Evolutionary conservation across 1,284 basidiomycete species (phyloP), one percentile per base, ranked within the genome.

Genomic region (Blastosporella zonata): DNA sequence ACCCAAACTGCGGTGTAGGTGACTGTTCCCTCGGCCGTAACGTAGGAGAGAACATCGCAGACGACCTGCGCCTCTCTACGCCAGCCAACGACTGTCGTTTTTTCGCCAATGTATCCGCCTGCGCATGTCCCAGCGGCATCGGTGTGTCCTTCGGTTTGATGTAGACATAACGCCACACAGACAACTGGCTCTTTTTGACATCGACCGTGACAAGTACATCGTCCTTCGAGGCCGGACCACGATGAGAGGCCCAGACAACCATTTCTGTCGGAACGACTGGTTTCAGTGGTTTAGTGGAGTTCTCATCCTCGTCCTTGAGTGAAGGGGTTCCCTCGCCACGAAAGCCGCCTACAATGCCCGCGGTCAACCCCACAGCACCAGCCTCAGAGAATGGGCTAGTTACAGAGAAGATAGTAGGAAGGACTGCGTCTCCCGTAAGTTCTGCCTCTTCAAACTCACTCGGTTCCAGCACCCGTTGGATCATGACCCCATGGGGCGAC

Each of bases 401-500:
- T 43, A 94, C 71, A 7, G 85, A 81, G 65, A 89, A 93, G 20
- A 94, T 74, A 2, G 86, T 85, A 0, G 89, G 90, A 18, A 92
- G 72, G 0, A 81, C 71, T 9, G 78, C 70, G 34, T 84, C 81
- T 13, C 79, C 80, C 0, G 80, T 81, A 18, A 72, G 62, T 46
- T 79, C 79, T 6, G 81, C 78, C 50, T 90, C 88, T 23, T 81
- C 74, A 7, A 86, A 60, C 62, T 93, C 88, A 13, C 67, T 68
- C 2, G 75, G 71, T 54, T 87, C 84, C 38, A 90, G 68, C 3
- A 81, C 77, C n/a, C 91, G 76, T 61, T 93, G 90, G 33, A 93
- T 77, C 63, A 90, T 71, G 18, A 91, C 75, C 2, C 90, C 90
- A 53, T 85, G 79, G 1, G 86, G 86, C 50, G 74, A 74, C 5